Conservation (phyloP, 108 stramenopile species). For the Poteriospumella lacustris region DNA sequence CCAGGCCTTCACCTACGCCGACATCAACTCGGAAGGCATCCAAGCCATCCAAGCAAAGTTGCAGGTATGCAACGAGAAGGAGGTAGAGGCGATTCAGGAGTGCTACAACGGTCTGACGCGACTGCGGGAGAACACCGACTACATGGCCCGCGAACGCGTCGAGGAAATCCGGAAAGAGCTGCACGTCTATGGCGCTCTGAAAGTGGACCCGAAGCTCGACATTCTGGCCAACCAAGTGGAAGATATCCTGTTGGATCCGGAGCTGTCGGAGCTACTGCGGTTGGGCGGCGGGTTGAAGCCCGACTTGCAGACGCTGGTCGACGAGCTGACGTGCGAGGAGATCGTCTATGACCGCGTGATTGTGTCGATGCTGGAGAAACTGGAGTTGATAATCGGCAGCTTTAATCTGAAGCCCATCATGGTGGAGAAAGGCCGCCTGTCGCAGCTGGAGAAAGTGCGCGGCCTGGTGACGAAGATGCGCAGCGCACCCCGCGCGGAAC, state of each 20-base stretch:
- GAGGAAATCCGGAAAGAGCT: conserved; percentile 43
- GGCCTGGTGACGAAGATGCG: neutral
- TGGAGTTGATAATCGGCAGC: conserved; percentile 40
- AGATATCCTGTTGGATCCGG: neutral
- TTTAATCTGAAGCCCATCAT: conserved; percentile 38
- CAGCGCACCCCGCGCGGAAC: neutral
- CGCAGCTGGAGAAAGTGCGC: conserved; percentile 1
- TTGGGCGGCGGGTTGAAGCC: neutral
- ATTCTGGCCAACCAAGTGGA: neutral
- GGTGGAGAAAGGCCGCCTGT: conserved; percentile 37
- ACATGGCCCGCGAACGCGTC: conserved; percentile 35
- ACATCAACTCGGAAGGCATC: conserved; percentile 26
- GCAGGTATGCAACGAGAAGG: conserved; percentile 31
- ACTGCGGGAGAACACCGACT: conserved; percentile 25
- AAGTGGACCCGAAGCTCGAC: conserved; percentile 37
- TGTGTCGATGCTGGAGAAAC: conserved; percentile 12
- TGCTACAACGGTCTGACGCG: conserved; percentile 29
- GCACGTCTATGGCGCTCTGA: conserved; percentile 46
- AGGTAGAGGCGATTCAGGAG: conserved; percentile 38
- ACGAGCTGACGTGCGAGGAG: conserved; percentile 37
- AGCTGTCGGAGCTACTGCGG: neutral
- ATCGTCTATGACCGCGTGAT: conserved; percentile 40
- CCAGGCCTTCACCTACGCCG: neutral
- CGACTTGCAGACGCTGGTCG: neutral
- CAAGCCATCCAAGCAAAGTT: conserved; percentile 26